Conservation (phyloP, 306 rosid genomes). For the Urtica urens region DNA sequence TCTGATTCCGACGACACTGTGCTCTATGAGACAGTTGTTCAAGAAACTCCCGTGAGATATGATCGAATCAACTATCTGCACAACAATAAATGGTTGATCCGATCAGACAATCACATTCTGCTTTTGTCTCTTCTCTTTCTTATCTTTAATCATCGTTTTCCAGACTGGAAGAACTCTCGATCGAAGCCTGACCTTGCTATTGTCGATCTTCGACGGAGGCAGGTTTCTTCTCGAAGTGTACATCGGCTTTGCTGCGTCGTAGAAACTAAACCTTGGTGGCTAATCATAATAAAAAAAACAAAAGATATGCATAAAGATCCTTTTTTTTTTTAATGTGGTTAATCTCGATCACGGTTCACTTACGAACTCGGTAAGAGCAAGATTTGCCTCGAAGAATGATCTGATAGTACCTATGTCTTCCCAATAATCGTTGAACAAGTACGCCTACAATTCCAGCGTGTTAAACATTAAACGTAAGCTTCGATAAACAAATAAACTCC, state of each 20-base stretch:
- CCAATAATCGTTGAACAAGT: conserved; percentile 94
- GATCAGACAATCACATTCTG: no score
- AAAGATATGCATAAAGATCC: neutral
- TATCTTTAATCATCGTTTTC: no score
- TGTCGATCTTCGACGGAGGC: conserved; percentile 81
- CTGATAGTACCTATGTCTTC: conserved; percentile 94
- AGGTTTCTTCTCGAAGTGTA: conserved; percentile 91
- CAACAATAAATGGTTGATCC: no score
- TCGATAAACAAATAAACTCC: neutral
- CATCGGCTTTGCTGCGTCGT: conserved; percentile 78
- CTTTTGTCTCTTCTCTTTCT: no score
- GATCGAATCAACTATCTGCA: conserved; percentile 85
- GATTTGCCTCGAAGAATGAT: conserved; percentile 94
- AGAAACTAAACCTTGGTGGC: conserved; percentile 70
- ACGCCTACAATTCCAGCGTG: conserved; percentile 85
- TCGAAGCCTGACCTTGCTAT: conserved; percentile 54
- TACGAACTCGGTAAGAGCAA: conserved; percentile 83
- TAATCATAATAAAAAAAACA: conserved; percentile 8
- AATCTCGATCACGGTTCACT: conserved; percentile 10
- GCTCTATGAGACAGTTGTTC: conserved; percentile 62
- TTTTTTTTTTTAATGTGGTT: neutral
- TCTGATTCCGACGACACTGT: conserved; percentile 80
- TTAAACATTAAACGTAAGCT: neutral
- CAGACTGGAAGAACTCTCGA: no score
- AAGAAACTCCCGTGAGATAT: conserved; percentile 91